Conservation (phyloP, 2,329 filamentous ascomycete genomes). For the Aspergillus brunneoviolaceus region DNA sequence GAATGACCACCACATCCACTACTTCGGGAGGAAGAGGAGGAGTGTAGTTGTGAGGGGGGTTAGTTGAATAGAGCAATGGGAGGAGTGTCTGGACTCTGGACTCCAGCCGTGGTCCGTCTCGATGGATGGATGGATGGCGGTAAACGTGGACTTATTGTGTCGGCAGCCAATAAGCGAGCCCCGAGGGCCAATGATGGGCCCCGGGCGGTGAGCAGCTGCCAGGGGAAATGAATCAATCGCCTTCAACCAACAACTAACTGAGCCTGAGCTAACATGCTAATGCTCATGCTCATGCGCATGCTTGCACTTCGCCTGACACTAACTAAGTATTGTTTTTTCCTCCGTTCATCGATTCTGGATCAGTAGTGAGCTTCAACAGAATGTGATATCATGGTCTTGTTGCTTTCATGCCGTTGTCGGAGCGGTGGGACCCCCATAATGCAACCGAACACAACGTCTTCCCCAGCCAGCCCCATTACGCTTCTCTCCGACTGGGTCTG, state of each 20-base stretch:
- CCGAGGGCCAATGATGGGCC: slow-evolving; percentile 30
- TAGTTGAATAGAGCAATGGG: background rate
- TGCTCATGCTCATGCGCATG: too few relatives aligned
- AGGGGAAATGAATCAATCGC: background rate
- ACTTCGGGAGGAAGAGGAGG: slow-evolving; percentile 22
- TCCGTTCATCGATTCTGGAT: background rate
- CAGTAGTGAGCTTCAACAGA: background rate
- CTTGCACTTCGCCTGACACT: background rate
- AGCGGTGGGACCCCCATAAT: background rate
- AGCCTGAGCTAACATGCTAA: too few relatives aligned
- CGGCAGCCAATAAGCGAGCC: slow-evolving; percentile 33
- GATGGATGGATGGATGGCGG: slow-evolving; percentile 17
- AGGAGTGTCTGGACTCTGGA: slow-evolving; percentile 29
- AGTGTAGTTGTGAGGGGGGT: slow-evolving; percentile 12
- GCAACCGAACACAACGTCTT: background rate
- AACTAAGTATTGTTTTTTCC: background rate
- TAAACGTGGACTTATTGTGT: slow-evolving; percentile 43
- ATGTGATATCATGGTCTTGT: background rate
- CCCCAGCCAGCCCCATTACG: background rate
- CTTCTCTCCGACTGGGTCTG: background rate
- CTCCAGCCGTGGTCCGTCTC: slow-evolving; percentile 27
- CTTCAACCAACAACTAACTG: too few relatives aligned
- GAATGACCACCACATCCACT: slow-evolving; percentile 36
- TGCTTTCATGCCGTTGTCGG: background rate
- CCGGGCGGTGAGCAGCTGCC: slow-evolving; percentile 32